Base-by-base conservation (phyloP, 2,329 filamentous ascomycete genomes). In the Lasiodiplodia sp. region DNA sequence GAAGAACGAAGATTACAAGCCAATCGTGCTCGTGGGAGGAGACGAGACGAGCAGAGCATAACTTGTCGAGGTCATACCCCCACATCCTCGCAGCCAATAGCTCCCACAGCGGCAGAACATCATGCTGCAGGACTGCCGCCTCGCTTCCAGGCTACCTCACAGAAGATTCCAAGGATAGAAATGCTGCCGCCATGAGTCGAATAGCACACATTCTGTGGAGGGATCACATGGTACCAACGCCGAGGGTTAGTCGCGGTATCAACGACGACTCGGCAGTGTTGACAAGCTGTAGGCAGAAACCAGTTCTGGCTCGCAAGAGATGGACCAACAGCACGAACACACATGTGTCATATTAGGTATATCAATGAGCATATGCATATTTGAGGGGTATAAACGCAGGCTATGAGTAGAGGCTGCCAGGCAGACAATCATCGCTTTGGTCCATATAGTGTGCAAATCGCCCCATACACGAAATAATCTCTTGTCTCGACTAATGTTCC, bases 351-450 rank as follows among this genome's bases (percentile, higher is more conserved):
- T 14, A 14, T n/a, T 11, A 5, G 52, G 28, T 18, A n/a, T 18
- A 56, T 6, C 6, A 38, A 25, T 37, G 16, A 21, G 55, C n/a
- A 31, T 23, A 38, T 57, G 55, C 31, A 37, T n/a, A n/a, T 38
- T 57, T 38, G 55, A 6, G 21, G 40, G 60, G 49, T 57, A 57
- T 51, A 28, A 16, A 28, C 21, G 38, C 28, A 16, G 58, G 44
- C 38, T 63, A 49, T 25, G 25, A 21, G 38, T 21, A 63, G 16
- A 18, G 18, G 21, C 21, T 51, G 23, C 44, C 21, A 23, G 28
- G 38, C 58, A 63, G 44, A 12, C 58, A 28, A 38, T 23, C 21
- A 28, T 63, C 58, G 37, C 23, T 21, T n/a, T 14, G 38, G 55
- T 38, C 31, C 55, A 38, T 57, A 11, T 25, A 25, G 5, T 57